phyloP scores from a whole-genome alignment of 306 rosid species.

The Benincasa hispida region DNA sequence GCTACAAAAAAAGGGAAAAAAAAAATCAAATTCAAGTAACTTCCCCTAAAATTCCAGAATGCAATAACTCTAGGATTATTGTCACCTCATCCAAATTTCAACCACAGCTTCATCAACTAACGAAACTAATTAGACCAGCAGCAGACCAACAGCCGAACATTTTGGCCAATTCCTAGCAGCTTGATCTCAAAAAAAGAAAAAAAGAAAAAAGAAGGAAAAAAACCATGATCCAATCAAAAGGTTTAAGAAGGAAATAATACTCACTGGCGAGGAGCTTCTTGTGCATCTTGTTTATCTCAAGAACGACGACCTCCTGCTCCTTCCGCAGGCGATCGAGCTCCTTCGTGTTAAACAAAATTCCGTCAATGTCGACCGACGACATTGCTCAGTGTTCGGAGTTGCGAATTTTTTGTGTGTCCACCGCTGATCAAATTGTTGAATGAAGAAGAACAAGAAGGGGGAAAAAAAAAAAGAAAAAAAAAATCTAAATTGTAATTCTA shows the following conservation, averaged over 20 bases:
- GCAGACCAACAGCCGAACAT: neutral
- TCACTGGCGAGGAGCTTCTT: slow-evolving; percentile 76
- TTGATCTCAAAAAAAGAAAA: neutral
- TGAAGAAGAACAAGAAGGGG: neutral
- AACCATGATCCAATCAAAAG: neutral
- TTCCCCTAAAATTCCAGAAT: neutral
- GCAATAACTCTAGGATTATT: neutral
- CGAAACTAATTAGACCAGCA: neutral
- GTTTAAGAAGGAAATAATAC: neutral
- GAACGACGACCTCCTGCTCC: slow-evolving; percentile 58
- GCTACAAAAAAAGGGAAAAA: neutral
- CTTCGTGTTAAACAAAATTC: slow-evolving; percentile 60
- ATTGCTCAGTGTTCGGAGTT: slow-evolving; percentile 20
- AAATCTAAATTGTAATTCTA: too few relatives aligned
- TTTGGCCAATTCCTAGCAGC: neutral
- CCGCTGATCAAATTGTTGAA: neutral
- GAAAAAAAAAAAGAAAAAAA: neutral
- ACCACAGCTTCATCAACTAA: neutral
- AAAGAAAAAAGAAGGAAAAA: neutral
- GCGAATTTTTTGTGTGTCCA: neutral
- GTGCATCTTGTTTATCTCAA: slow-evolving; percentile 83
- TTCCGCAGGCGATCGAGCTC: slow-evolving; percentile 89
- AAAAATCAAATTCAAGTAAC: neutral
- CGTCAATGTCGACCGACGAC: slow-evolving; percentile 64
- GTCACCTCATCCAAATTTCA: neutral